Evolutionary conservation across 2,329 filamentous ascomycete genomes (phyloP), one percentile per base, ranked within the genome.

Genomic region (Fusarium falciforme): DNA sequence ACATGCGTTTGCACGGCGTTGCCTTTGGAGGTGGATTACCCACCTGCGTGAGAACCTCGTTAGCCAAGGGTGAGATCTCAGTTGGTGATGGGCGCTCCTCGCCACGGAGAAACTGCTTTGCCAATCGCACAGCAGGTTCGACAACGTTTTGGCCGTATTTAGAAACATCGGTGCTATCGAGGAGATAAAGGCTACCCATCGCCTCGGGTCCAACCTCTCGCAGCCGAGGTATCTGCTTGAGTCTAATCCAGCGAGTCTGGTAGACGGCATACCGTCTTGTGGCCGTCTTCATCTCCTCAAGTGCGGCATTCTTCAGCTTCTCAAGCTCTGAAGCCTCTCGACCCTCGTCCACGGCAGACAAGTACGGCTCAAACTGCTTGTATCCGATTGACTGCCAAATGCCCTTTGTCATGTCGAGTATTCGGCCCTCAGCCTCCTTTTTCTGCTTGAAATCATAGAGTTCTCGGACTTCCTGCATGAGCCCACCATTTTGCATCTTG

Each of bases 341-440:
- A 1, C 75, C 75, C 35, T 81, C 70, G 73, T 83, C 76, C 16
- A 85, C 68, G 1, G 89, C 88, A 2, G 84, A 77, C 27, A 95
- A 84, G 78, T 95, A 98, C 0, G 90, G 87, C 66, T 93, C 89
- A 79, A 98, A 93, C 79, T 99, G 94, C 80, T 97, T 98, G 83
- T 95, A 98, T 1, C 96, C 96, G 71, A 99, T 99, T 1, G 95
- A 96, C 62, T 97, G 93, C 95, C 96, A 99, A 49, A 99, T 97
- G 0, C 96, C 97, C 62, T 92, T 91, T 2, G 90, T 93, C 73
- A 90, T 88, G 79, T 98, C 94, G 2, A 96, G 83, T 0, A 82
- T 73, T 2, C 86, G 82, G 0, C 90, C 92, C 2, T 84, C 78
- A 0, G 84, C 79, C 0, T 80, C 72, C 20, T 79, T 79, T 3